Evolutionary conservation across 352 stramenopile species (phyloP), one percentile per base, ranked within the genome.

Genomic region (Phytophthora melonis): DNA sequence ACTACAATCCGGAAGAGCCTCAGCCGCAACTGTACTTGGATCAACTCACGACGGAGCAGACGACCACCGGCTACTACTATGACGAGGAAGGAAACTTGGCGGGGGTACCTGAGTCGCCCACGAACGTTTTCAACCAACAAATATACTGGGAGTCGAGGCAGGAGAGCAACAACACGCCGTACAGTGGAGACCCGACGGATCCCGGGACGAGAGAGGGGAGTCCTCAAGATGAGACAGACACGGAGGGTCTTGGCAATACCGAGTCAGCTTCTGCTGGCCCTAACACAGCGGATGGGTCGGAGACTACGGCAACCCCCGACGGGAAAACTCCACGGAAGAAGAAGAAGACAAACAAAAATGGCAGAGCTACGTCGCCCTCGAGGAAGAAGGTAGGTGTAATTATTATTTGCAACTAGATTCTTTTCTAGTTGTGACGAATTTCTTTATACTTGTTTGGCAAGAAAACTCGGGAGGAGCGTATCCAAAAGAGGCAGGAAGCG

Each of bases 381-480:
- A 71, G 41, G 55, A 80, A 63, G 49, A 70, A 61, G 18, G 64
- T 70, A 49, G 39, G 39, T 1, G 9, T 0, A 52, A 57, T 45
- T 65, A 52, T 34, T 58, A 19, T 18, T 25, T 18, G 49, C 13
- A 5, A 0, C 21, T 55, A 5, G 9, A 13, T 36, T 11, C 21
- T 58, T 2, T 4, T 14, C 1, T 58, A 23, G 11, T 50, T 6
- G n/a, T 62, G 21, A 30, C 47, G 18, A 50, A 32, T 18, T 57
- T 23, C 30, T 9, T 13, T 23, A 3, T 18, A 25, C 23, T 25
- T 25, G 25, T 23, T 64, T 23, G 32, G 32, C 3, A 4, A 75
- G 52, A 91, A 90, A 50, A 80, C 74, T 23, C 87, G 84, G 36
- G 75, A 89, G 32, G 84, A 92, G 47, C 83, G 84, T 9, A 71